Base-by-base conservation (phyloP, 805 yeast genomes). In the Nadsonia fulvescens region DNA sequence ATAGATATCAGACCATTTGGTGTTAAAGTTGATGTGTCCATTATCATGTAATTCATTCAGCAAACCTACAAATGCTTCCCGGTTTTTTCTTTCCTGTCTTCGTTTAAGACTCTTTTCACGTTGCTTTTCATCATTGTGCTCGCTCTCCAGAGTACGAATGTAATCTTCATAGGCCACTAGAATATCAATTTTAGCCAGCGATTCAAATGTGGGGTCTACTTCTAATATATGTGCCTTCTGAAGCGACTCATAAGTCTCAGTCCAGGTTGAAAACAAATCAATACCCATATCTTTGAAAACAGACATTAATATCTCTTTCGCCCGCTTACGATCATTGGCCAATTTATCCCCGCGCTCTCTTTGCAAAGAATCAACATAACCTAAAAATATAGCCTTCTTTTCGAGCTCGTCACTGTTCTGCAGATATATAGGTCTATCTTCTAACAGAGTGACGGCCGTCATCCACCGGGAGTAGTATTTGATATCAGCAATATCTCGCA, bases 391-490 rank as follows among this genome's bases (percentile, higher is more conserved):
- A 23, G 57, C 56, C 24, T 57, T 56, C 28, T 73, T 67, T 27
- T 71, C 61, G 15, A 51, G 51, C 25, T 70, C 79, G 12, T 70
- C 61, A 6, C 70, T 56, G 11, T 67, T 57, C 1, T 78, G 56
- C 42, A 66, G 70, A 30, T 57, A 61, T 5, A 73, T 62, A 0
- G 81, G 70, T 39, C 77, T 89, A 30, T 72, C 69, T 4, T 53
- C 45, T 4, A 76, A 61, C 29, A 61, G 28, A n/a, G 51, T 51
- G 31, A 61, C 66, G 0, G 65, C 54, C 1, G 72, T 62, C 16
- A 44, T 38, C 92, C 92, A 79, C 20, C 76, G 50, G 1, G 86
- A 66, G 29, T 57, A 62, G 34, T 64, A 59, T 11, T 54, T 53
- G 14, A 77, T 49, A n/a, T 57, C 51, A 0, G 53, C 48, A 26